Evolutionary conservation across 495 filamentous ascomycete species (phyloP).

Genomic region (Penicillium dipodomyicola): DNA sequence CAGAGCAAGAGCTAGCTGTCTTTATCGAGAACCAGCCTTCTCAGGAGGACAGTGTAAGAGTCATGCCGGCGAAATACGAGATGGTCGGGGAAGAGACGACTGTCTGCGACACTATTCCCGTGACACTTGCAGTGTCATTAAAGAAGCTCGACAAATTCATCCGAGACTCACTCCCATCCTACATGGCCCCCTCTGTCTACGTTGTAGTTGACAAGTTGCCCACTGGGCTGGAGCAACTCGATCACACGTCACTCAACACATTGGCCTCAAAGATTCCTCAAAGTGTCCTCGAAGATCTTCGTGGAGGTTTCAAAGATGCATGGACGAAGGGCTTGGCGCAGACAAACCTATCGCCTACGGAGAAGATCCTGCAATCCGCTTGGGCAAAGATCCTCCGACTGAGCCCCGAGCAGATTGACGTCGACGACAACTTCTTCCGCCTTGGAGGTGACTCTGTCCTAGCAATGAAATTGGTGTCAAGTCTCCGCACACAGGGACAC

Average conservation of each 20-base stretch:
- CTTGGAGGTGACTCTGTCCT: constrained; percentile 47
- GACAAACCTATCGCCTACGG: constrained; percentile 29
- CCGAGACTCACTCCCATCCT: constrained; percentile 36
- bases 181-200: constrained; percentile 42
- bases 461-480: constrained; percentile 47
- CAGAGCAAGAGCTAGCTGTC: constrained; percentile 25
- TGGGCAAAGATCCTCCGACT: constrained; percentile 49
- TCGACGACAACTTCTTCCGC: constrained; percentile 48
- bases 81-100: constrained; percentile 10
- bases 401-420: constrained; percentile 33
- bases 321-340: constrained; percentile 24
- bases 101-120: constrained; percentile 22
- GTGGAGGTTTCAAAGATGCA: constrained; percentile 22
- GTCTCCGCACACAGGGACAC: constrained; percentile 34
- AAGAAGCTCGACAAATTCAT: constrained; percentile 39
- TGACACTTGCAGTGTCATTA: constrained; percentile 26
- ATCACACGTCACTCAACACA: constrained; percentile 28
- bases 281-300: constrained; percentile 20
- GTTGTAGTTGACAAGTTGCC: constrained; percentile 35
- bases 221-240: constrained; percentile 18
- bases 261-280: constrained; percentile 27
- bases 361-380: constrained; percentile 40
- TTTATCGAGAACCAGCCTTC: constrained; percentile 29
- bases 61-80: constrained; percentile 23
- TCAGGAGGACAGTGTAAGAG: constrained; percentile 22